Conservation (phyloP, 75 land plant genomes). For the Cupressus sempervirens region DNA sequence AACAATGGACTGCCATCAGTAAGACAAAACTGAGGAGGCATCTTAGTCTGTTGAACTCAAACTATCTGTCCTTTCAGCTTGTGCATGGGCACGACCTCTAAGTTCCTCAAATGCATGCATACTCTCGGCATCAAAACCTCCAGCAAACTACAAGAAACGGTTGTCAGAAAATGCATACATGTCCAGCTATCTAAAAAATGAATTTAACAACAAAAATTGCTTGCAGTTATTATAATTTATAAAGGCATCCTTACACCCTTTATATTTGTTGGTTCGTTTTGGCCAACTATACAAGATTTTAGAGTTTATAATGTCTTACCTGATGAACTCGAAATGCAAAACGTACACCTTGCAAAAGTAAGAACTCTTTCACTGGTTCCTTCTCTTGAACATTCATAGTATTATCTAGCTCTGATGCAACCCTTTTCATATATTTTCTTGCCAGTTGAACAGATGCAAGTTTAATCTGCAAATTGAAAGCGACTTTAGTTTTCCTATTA, state of each 20-base stretch:
- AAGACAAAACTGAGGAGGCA: neutral
- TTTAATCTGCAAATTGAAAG: slow-evolving; percentile 55
- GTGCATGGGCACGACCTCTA: slow-evolving; percentile 50
- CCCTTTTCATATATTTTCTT: slow-evolving; percentile 67
- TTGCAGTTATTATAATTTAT: neutral
- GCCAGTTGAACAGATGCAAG: slow-evolving; percentile 63
- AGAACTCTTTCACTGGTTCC: slow-evolving; percentile 43
- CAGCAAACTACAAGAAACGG: slow-evolving; percentile 73
- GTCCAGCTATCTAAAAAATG: neutral
- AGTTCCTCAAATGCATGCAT: slow-evolving; percentile 90
- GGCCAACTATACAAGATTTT: neutral
- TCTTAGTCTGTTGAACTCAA: neutral
- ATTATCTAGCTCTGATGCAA: slow-evolving; percentile 43
- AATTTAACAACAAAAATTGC: neutral
- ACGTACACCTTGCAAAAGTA: slow-evolving; percentile 74
- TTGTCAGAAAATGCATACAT: slow-evolving; percentile 1
- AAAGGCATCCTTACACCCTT: neutral
- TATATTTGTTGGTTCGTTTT: neutral
- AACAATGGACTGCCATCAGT: neutral
- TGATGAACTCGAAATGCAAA: slow-evolving; percentile 87
- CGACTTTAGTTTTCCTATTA: neutral
- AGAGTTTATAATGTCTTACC: slow-evolving; percentile 24
- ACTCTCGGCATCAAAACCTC: slow-evolving; percentile 95
- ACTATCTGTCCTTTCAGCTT: slow-evolving; percentile 14
- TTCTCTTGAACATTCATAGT: slow-evolving; percentile 12